Conservation (phyloP, 768 basidiomycete species). For the Naematelia encephala region DNA sequence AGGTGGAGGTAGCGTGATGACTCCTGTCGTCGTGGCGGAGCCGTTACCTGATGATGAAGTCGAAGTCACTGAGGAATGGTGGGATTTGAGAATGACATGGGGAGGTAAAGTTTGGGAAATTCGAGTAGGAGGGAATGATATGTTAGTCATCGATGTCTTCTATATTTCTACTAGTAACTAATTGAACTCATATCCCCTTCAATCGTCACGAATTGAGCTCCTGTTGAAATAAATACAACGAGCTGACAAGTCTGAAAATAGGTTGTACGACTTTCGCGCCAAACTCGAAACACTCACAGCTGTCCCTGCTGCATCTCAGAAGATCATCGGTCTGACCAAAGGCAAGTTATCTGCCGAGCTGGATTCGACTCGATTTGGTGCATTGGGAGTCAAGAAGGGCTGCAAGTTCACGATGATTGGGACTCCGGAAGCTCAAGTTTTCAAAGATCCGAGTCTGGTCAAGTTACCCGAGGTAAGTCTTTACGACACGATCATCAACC, state of each 20-base stretch:
- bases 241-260: constrained; percentile 44
- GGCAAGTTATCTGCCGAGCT: constrained; percentile 77
- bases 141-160: constrained; percentile 55
- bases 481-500: background rate
- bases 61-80: constrained; percentile 33
- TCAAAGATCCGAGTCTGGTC: constrained; percentile 71
- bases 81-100: constrained; percentile 65
- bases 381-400: constrained; percentile 39
- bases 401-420: constrained; percentile 83
- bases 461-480: constrained; percentile 18
- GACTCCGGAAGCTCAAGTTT: constrained; percentile 78
- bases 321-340: constrained; percentile 79
- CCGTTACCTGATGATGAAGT: constrained; percentile 10
- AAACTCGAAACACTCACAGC: constrained; percentile 65
- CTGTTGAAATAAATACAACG: too few species aligned
- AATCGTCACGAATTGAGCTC: background rate
- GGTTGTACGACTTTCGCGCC: constrained; percentile 76
- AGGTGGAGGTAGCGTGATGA: background rate
- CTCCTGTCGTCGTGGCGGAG: constrained; percentile 8
- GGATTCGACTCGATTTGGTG: constrained; percentile 57
- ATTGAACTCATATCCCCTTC: too few species aligned
- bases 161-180: background rate
- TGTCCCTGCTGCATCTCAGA: constrained; percentile 80
- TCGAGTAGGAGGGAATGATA: constrained; percentile 70
- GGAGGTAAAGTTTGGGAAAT: constrained; percentile 65